These are phyloP conservation scores for Lentinula sp. DNA, from an alignment of 768 basidiomycete species.

Conservation along the genomic window DNA sequence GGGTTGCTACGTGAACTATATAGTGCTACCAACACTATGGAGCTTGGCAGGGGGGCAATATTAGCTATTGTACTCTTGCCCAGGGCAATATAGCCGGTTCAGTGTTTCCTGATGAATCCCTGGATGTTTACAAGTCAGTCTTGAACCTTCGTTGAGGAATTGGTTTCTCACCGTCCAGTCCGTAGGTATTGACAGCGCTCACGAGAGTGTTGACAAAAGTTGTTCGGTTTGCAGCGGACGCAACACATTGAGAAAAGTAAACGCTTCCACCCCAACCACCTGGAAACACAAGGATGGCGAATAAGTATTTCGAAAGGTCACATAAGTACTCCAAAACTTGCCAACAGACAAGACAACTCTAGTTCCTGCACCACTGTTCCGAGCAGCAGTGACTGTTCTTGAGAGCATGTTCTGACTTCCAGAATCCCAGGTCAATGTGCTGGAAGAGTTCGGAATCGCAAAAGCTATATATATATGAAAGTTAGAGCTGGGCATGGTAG, in stretches of 20 bases:
- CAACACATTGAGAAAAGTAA: conserved; percentile 58
- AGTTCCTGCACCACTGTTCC: conserved; percentile 51
- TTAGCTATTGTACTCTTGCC: no score
- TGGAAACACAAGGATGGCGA: conserved; percentile 21
- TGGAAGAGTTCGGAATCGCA: conserved; percentile 57
- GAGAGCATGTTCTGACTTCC: conserved; percentile 47
- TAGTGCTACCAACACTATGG: no score
- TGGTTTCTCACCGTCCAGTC: conserved; percentile 57
- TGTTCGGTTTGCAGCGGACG: conserved; percentile 40
- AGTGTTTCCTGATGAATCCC: no score
- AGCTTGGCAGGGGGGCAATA: no score
- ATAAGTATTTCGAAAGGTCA: background rate
- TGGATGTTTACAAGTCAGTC: conserved; percentile 4
- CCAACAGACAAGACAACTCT: conserved; percentile 66
- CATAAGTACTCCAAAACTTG: conserved; percentile 18
- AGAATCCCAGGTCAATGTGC: conserved; percentile 43
- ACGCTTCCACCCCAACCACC: conserved; percentile 70
- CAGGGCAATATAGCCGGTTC: no score
- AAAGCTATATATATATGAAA: conserved; percentile 42
- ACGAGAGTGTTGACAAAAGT: conserved; percentile 54
- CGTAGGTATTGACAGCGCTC: conserved; percentile 49
- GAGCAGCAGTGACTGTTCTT: conserved; percentile 51
- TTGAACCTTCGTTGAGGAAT: background rate
- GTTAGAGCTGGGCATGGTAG: background rate
- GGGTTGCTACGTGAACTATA: no score